Base-by-base conservation (phyloP, 192 early-diverging fungal species). In the Coemansia sp. region DNA sequence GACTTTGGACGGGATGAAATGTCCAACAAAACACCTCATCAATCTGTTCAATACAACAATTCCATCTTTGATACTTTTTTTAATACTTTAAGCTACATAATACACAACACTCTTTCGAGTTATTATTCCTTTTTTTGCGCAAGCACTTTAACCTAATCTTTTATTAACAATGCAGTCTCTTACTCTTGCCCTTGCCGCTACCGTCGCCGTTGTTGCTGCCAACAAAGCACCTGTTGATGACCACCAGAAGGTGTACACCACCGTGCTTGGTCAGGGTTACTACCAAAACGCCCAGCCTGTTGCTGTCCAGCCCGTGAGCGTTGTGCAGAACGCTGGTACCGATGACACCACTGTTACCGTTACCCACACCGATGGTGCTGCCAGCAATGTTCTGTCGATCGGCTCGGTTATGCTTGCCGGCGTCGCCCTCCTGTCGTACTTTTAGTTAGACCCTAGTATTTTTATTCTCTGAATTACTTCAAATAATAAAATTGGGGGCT, bases 221-320 rank as follows among this genome's bases (percentile, higher is more conserved):
- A 62, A 63, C 59, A 62, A 66, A 38, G 50, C 56, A 16, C 56
- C 73, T 5, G 58, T 51, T 29, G 56, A 34, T 25, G 57, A 67
- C 64, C 57, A 76, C 74, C 65, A 70, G 64, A 76, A 76, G 60
- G 73, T 55, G 50, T 76, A 76, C 64, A 60, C 64, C 34, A 75
- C 64, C 54, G 64, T 63, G 48, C 58, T 59, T 25, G 74, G 68
- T 38, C 61, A 60, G 48, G 29, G 55, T 12, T 49, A 51, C 45
- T 7, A 14, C 16, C 45, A 28, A 4, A 50, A 25, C 29, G 64
- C 56, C 36, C 69, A 71, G 63, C 69, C 69, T 17, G 69, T 65
- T 16, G 63, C 56, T 25, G 69, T 54, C 16, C 68, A 69, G 64
- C 66, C 66, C n/a, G 72, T 67, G 10, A 67, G 38, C 31, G 67